Percentiles rank a stretch among this genome's conserved stretches.
These are phyloP conservation scores for Phytopythium ostracodes DNA, from an alignment of 352 stramenopile species.

Conservation along the genomic window DNA sequence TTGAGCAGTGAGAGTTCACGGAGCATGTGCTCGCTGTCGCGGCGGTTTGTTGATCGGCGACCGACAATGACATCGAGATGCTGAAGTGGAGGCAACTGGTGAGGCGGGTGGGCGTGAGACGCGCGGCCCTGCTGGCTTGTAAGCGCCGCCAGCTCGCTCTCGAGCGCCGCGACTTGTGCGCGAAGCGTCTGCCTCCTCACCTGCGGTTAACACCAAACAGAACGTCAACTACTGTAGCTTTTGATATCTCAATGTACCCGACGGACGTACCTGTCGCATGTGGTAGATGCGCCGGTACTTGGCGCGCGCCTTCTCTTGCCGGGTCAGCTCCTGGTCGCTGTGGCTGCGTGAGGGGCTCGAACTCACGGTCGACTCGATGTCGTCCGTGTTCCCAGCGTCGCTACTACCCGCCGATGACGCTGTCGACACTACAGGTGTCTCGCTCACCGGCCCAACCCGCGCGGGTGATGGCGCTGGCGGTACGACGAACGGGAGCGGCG, in stretches of 20 bases:
- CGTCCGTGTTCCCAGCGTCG: constrained; percentile 1
- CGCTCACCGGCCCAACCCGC: not conserved
- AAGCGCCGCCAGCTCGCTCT: not conserved
- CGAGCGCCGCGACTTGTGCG: not conserved
- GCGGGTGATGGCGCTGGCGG: too few relatives aligned
- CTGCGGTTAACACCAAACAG: not conserved
- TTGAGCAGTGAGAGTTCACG: not conserved
- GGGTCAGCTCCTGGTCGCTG: not conserved
- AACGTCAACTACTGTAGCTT: not conserved
- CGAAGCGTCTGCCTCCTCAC: constrained; percentile 3
- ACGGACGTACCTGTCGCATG: constrained; percentile 1
- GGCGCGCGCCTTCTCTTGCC: constrained; percentile 4
- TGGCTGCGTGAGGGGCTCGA: not conserved
- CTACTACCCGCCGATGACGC: not conserved
- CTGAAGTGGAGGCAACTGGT: not conserved
- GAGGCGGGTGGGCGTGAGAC: not conserved
- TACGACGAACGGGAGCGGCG: not conserved
- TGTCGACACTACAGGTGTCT: too few relatives aligned
- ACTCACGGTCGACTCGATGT: not conserved
- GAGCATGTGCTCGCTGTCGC: not conserved
- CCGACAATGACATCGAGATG: not conserved
- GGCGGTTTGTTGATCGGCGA: not conserved
- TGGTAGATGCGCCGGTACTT: constrained; percentile 8
- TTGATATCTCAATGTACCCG: too few relatives aligned
- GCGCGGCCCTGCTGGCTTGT: not conserved